Evolutionary conservation across 108 stramenopile species (phyloP).

Genomic region (Pseudonitzschia delicatissima): DNA sequence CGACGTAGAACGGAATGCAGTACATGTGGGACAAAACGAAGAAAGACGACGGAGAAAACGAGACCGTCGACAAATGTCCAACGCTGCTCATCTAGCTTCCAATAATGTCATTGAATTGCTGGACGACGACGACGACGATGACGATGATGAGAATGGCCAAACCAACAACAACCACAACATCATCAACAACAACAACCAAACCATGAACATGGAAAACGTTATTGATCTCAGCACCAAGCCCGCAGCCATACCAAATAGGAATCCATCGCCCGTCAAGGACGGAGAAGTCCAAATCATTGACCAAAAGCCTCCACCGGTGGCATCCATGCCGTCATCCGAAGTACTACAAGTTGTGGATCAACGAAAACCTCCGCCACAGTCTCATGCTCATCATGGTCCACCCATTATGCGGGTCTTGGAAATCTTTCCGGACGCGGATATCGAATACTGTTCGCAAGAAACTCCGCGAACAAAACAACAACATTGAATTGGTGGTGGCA

Average conservation of each 20-base stretch:
- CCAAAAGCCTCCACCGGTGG: background rate
- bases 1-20: too few species aligned
- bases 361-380: background rate
- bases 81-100: background rate
- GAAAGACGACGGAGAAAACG: too few species aligned
- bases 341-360: background rate
- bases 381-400: background rate
- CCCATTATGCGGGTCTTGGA: conserved; percentile 26
- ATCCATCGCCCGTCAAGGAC: background rate
- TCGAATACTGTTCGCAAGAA: conserved; percentile 14
- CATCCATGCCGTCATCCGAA: background rate
- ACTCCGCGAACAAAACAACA: conserved; percentile 19
- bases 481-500: conserved; percentile 25
- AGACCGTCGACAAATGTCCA: too few species aligned
- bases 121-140: conserved; percentile 6
- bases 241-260: conserved; percentile 1
- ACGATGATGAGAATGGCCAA: background rate
- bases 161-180: conserved; percentile 6
- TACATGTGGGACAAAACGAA: too few species aligned
- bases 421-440: conserved; percentile 45
- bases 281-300: background rate
- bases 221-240: conserved; percentile 6
- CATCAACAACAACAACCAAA: conserved; percentile 15
- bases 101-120: background rate
- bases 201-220: conserved; percentile 3